Base-by-base conservation (phyloP, 306 rosid species). In the Erythrophleum fordii region DNA sequence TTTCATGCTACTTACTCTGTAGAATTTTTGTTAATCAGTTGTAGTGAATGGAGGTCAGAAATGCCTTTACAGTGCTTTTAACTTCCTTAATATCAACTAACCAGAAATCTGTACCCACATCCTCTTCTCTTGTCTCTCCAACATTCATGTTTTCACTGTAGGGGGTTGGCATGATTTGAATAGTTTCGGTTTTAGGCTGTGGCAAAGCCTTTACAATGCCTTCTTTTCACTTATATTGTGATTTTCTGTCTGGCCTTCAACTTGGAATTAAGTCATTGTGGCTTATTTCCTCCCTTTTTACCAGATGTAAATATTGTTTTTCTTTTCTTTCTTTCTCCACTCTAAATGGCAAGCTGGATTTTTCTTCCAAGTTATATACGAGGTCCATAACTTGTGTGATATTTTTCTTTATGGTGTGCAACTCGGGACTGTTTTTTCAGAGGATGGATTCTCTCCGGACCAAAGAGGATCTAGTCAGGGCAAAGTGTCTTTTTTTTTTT, bases 31-130 rank as follows among this genome's bases (percentile, higher is more conserved):
- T n/a, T n/a, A n/a, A n/a, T 67, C 73, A 9, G 48, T 66, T 69
- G 67, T 44, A 41, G 55, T 28, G 5, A 48, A 62, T 64, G 72
- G 66, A 76, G 60, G 49, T 16, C 31, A 77, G 73, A 71, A 28
- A 39, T 12, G 62, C 75, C 44, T 51, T 51, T 59, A 8, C 17
- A 46, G 29, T n/a, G 44, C 39, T 39, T 41, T 65, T 5, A 2
- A 25, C 17, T 14, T 51, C 51, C 78, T 68, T 67, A 39, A 23
- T 59, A 69, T 60, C 79, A 69, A 17, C 85, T 44, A 65, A 65
- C 65, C 48, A 56, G 75, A 86, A 68, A 49, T 75, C 78, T 83
- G 70, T 52, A 73, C 64, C 68, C 45, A 29, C 8, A 22, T 41
- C 60, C 41, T 49, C 41, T 70, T 59, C 1, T 34, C 0, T 31